Percentiles rank a stretch among this genome's conserved stretches.
Evolutionary conservation across 2,329 filamentous ascomycete genomes (phyloP).

Genomic region (Stemphylium vesicarium): DNA sequence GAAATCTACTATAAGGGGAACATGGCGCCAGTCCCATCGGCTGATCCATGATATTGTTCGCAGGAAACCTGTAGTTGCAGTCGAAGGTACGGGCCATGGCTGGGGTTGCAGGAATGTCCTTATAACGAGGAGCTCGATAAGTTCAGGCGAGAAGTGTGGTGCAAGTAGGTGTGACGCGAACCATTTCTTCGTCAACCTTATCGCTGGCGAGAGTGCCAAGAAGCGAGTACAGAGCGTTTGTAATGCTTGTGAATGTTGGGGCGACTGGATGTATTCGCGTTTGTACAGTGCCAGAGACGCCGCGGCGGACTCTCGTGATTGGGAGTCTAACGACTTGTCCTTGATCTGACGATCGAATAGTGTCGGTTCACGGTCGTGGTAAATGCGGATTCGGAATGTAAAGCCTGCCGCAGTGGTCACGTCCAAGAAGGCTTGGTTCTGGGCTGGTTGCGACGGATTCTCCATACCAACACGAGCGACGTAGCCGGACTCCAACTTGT

Average conservation of each 20-base stretch:
- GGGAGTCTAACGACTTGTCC: slow-evolving; percentile 71
- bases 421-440: slow-evolving; percentile 84
- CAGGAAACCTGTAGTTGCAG: slow-evolving; percentile 78
- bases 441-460: slow-evolving; percentile 69
- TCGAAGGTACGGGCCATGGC: slow-evolving; percentile 80
- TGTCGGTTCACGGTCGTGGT: slow-evolving; percentile 84
- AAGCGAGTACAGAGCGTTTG: slow-evolving; percentile 81
- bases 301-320: slow-evolving; percentile 71
- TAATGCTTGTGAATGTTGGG: slow-evolving; percentile 82
- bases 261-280: slow-evolving; percentile 72
- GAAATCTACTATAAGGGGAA: slow-evolving; percentile 82
- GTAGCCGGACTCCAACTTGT: slow-evolving; percentile 65
- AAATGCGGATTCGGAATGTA: slow-evolving; percentile 83
- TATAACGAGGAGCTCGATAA: slow-evolving; percentile 82
- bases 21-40: slow-evolving; percentile 88
- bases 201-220: slow-evolving; percentile 78
- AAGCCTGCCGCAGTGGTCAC: slow-evolving; percentile 74
- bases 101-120: slow-evolving; percentile 80
- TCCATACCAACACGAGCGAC: slow-evolving; percentile 80
- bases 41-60: slow-evolving; percentile 80
- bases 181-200: slow-evolving; percentile 89
- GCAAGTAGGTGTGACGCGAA: slow-evolving; percentile 82
- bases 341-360: slow-evolving; percentile 80
- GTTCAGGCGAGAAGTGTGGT: slow-evolving; percentile 76
- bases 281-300: slow-evolving; percentile 73